These are phyloP conservation scores for Lindgomyces ingoldianus DNA, from an alignment of 495 filamentous ascomycete genomes.

Conservation along the genomic window DNA sequence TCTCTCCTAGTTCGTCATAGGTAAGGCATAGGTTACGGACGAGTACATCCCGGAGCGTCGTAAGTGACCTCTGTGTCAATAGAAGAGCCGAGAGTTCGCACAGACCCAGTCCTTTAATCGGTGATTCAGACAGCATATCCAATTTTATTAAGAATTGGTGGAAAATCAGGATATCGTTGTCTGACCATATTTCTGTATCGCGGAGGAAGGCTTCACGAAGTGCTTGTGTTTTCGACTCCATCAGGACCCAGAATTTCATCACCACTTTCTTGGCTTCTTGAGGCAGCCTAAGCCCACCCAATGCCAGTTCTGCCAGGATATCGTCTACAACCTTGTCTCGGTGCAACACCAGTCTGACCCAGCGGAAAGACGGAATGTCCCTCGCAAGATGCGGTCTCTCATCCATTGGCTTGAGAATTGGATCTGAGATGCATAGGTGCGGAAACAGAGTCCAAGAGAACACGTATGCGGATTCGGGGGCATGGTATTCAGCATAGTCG, in stretches of 20 bases:
- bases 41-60: conserved; percentile 53
- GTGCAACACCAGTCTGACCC: conserved; percentile 56
- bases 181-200: conserved; percentile 52
- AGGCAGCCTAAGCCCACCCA: conserved; percentile 56
- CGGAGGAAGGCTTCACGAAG: conserved; percentile 54
- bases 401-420: conserved; percentile 40
- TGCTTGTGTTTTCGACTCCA: conserved; percentile 58
- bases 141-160: conserved; percentile 64
- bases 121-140: conserved; percentile 59
- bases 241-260: conserved; percentile 66
- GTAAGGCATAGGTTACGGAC: conserved; percentile 6
- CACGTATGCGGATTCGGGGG: conserved; percentile 50
- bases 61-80: conserved; percentile 59
- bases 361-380: conserved; percentile 52
- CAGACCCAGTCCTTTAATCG: conserved; percentile 46
- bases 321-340: conserved; percentile 53
- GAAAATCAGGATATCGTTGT: conserved; percentile 56
- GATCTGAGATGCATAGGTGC: conserved; percentile 54
- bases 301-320: conserved; percentile 56
- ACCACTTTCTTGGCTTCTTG: conserved; percentile 45
- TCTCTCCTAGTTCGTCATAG: conserved; percentile 35
- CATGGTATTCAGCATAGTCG: conserved; percentile 46
- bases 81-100: conserved; percentile 55
- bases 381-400: conserved; percentile 33
- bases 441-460: conserved; percentile 57